Evolutionary conservation across 805 yeast genomes (phyloP), one percentile per base, ranked within the genome.

Genomic region (Saccharomycopsis schoenii): DNA sequence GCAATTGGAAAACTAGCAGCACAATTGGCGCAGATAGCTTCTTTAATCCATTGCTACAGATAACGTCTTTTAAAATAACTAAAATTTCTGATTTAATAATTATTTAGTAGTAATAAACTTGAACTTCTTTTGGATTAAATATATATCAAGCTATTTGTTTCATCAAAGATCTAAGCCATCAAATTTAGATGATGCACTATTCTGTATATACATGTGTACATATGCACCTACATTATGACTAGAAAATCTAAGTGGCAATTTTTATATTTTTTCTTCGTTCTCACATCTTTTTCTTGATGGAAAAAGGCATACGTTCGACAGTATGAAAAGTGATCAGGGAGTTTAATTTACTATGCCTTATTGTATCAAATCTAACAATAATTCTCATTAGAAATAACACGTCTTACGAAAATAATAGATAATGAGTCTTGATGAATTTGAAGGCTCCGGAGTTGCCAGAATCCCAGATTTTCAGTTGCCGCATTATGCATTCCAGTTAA

Each of bases 401-500:
- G 1, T 3, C 12, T 19, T 34, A 24, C 3, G 47, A 25, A 29
- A 19, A 39, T 1, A 24, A 47, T 2, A 21, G 14, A 62, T n/a
- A 59, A 69, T 67, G 71, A 61, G 67, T 8, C 73, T 73, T 70
- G 78, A 74, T 62, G n/a, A 47, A 2, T 76, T 72, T 34, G 71
- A 71, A 58, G 77, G 75, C 29, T 76, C 83, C 54, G 85, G 79
- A 63, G 74, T 80, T 40, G 77, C 81, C 50, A 79, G 81, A 67
- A 81, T 89, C 34, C 98, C 98, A 36, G 91, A 92, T 71, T 86
- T 88, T 74, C 79, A 78, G 67, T 81, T 92, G 43, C 85, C 96
- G n/a, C 92, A 90, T 69, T 77, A 82, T 61, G 88, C 92, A 43
- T 93, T 88, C 71, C 78, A 83, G 58, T 76, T 88, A 62, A 75